Base-by-base conservation (phyloP, 1,284 basidiomycete genomes). In the Microbotryomycetes sp. region DNA sequence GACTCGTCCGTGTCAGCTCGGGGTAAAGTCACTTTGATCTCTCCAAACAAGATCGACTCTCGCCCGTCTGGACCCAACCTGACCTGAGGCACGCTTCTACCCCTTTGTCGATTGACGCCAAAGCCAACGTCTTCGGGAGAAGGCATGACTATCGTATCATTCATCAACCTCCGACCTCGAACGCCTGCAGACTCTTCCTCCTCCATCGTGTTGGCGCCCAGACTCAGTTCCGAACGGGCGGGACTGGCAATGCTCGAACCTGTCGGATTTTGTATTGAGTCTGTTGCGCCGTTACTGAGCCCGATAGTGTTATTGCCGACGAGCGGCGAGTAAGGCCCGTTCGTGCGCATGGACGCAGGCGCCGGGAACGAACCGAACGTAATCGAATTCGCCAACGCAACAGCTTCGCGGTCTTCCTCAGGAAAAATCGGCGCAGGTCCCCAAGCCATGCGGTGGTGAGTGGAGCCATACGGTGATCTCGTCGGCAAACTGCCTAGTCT, bases 291-390 rank as follows among this genome's bases (percentile, higher is more conserved):
- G 18, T 9, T 9, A 9, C 9, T 41, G 9, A 18, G 35, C 9
- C 9, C 35, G 18, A 9, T 18, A 11, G 35, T 11, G 18, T 41
- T 41, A 18, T 9, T 41, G 18, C 11, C 11, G 11, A 18, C 9
- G 35, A 41, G 18, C 18, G 35, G 9, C 9, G 35, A 56, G 31
- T 65, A 62, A 45, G 54, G 60, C 49, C 60, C 58, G 57, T 60
- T 61, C 5, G 51, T 28, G 4, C 57, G 57, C 0, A 60, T 47
- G 1, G 63, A 53, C 16, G 62, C 21, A 18, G 60, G 48, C 31
- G 60, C 56, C 26, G 64, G 67, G 49, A 68, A 68, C 46, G 57
- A 61, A 21, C 67, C 67, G 45, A 68, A 68, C 15, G 61, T 61
- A 48, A 68, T 64, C n/a, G 49, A 45, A 41, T 57, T 61, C 7